These are phyloP conservation scores for Ophiostoma pallidulum DNA, from an alignment of 2,329 filamentous ascomycete genomes.

Conservation along the genomic window DNA sequence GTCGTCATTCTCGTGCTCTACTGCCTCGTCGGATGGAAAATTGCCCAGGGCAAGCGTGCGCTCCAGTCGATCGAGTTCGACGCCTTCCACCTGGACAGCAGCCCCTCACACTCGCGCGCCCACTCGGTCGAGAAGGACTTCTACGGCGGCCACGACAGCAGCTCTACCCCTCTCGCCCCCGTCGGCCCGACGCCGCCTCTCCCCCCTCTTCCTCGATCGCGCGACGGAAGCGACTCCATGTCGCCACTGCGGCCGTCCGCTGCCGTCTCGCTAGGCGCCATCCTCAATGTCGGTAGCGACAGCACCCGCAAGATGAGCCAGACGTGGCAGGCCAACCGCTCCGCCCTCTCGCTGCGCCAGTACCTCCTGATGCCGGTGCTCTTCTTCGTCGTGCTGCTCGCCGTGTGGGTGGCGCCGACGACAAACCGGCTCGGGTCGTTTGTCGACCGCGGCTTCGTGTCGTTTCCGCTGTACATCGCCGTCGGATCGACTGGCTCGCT, in stretches of 20 bases:
- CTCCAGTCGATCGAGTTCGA: slow-evolving; percentile 23
- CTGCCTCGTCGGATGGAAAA: slow-evolving; percentile 30
- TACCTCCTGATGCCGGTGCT: slow-evolving; percentile 30
- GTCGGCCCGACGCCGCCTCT: not conserved
- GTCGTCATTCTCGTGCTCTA: slow-evolving; percentile 31
- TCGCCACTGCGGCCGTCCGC: slow-evolving; percentile 5
- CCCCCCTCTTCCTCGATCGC: not conserved
- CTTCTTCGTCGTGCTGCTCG: slow-evolving; percentile 27
- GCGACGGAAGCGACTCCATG: slow-evolving; percentile 6
- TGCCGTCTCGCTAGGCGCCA: no score
- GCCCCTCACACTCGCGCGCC: not conserved
- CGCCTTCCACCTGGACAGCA: slow-evolving; percentile 20
- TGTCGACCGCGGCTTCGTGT: slow-evolving; percentile 20
- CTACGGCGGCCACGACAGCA: no score
- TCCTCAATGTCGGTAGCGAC: not conserved
- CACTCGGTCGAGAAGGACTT: not conserved
- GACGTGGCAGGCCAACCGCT: slow-evolving; percentile 16
- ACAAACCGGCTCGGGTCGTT: slow-evolving; percentile 28
- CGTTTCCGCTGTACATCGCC: slow-evolving; percentile 24
- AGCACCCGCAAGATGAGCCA: not conserved
- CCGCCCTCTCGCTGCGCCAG: slow-evolving; percentile 27
- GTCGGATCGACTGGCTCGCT: slow-evolving; percentile 27
- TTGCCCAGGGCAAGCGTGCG: slow-evolving; percentile 24
- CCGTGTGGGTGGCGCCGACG: slow-evolving; percentile 28
- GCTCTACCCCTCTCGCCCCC: no score